Evolutionary conservation across 1,284 basidiomycete genomes (phyloP).

Genomic region (Ganoderma lucidum): DNA sequence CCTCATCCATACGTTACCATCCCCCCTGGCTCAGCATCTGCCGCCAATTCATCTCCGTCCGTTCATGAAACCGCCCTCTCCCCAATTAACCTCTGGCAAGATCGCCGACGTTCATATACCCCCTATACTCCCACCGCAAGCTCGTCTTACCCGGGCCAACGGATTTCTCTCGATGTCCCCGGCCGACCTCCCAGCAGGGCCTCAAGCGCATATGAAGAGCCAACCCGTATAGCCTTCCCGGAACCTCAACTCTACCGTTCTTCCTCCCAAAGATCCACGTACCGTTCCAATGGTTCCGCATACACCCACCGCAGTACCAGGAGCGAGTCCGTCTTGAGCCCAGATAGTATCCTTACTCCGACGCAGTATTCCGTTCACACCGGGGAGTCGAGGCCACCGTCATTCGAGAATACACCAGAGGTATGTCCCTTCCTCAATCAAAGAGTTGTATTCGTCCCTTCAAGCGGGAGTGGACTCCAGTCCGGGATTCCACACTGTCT

Average conservation of each 20-base stretch:
- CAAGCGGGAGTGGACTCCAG: not conserved
- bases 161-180: constrained; percentile 43
- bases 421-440: constrained; percentile 30
- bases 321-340: constrained; percentile 47
- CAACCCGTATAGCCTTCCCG: constrained; percentile 50
- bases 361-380: constrained; percentile 23
- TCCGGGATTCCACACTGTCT: not conserved
- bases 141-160: constrained; percentile 23
- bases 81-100: constrained; percentile 44
- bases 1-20: constrained; percentile 52
- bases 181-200: constrained; percentile 45
- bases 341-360: constrained; percentile 25
- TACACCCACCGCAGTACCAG: constrained; percentile 49
- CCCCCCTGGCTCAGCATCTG: constrained; percentile 45
- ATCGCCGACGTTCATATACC: constrained; percentile 30
- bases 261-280: constrained; percentile 49
- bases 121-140: constrained; percentile 34
- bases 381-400: constrained; percentile 41
- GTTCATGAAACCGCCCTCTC: constrained; percentile 38
- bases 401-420: constrained; percentile 42
- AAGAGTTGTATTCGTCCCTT: too few relatives aligned
- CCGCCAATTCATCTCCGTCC: constrained; percentile 41
- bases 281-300: constrained; percentile 37
- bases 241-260: constrained; percentile 62
- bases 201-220: constrained; percentile 47